phyloP scores from a whole-genome alignment of 1,139 yeast species.

The Saccharomycopsis crataegensis region DNA sequence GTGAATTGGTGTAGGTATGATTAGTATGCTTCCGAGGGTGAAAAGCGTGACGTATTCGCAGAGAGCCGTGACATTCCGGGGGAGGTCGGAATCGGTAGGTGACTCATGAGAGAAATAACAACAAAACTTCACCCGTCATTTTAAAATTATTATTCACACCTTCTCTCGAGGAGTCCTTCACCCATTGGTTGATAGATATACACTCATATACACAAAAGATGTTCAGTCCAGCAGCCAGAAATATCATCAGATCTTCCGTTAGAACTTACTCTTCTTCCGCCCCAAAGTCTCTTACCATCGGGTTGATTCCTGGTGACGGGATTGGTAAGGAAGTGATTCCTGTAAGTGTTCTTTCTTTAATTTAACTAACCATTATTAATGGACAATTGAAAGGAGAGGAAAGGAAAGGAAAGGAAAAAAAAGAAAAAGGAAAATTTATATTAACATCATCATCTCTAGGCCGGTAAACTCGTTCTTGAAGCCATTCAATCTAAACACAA shows the following conservation, averaged over 20 bases:
- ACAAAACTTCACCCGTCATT: no score
- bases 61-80: no score
- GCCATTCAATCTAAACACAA: conserved; percentile 70
- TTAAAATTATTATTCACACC: no score
- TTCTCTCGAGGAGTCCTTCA: no score
- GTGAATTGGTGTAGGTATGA: no score
- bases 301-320: conserved; percentile 96
- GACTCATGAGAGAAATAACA: no score
- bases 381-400: not conserved
- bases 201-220: not conserved
- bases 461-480: conserved; percentile 82
- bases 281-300: conserved; percentile 25
- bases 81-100: no score
- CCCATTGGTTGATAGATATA: no score
- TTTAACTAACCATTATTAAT: no score
- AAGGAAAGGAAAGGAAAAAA: no score
- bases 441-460: conserved; percentile 24
- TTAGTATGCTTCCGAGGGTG: no score
- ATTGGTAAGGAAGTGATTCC: conserved; percentile 97
- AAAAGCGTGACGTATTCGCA: no score
- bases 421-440: not conserved
- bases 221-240: conserved; percentile 4
- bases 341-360: conserved; percentile 28
- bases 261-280: conserved; percentile 14
- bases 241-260: conserved; percentile 6